phyloP scores from a whole-genome alignment of 805 yeast species.

The Teunomyces aglyptinius region DNA sequence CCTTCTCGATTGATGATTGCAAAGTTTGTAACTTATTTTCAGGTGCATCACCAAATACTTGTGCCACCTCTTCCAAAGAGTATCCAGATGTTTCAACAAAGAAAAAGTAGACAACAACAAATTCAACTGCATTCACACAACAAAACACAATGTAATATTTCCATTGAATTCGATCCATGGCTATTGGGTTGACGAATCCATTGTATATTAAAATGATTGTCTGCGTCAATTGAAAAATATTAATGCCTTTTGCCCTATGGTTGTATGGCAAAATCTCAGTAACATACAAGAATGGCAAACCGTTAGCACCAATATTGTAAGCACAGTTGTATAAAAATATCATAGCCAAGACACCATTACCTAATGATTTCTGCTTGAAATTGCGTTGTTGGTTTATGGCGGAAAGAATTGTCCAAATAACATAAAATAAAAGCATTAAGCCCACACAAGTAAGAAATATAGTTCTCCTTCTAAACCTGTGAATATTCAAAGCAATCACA shows the following conservation, averaged over 20 bases:
- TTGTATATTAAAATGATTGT: conserved; percentile 20
- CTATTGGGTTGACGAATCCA: conserved; percentile 29
- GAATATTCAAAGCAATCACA: conserved; percentile 17
- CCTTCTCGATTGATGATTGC: background rate
- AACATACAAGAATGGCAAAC: conserved; percentile 45
- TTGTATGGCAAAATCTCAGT: conserved; percentile 42
- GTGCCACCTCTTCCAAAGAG: conserved; percentile 43
- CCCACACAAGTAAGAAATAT: conserved; percentile 32
- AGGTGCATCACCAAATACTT: conserved; percentile 37
- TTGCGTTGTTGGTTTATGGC: conserved; percentile 44
- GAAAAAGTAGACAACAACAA: conserved; percentile 27
- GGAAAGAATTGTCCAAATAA: conserved; percentile 44
- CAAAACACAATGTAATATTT: conserved; percentile 44
- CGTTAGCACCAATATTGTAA: conserved; percentile 44
- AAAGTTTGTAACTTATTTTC: background rate
- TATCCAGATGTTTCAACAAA: conserved; percentile 45
- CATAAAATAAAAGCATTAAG: conserved; percentile 36
- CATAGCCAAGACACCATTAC: conserved; percentile 50
- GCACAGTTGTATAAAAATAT: conserved; percentile 45
- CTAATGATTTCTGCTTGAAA: conserved; percentile 38
- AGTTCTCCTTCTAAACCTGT: conserved; percentile 33
- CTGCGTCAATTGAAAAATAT: conserved; percentile 22
- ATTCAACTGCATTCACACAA: conserved; percentile 27
- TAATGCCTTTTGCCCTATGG: conserved; percentile 43
- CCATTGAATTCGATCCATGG: conserved; percentile 43